Conservation (phyloP, 2,329 filamentous ascomycete species). For the Metarhizium guizhouense region DNA sequence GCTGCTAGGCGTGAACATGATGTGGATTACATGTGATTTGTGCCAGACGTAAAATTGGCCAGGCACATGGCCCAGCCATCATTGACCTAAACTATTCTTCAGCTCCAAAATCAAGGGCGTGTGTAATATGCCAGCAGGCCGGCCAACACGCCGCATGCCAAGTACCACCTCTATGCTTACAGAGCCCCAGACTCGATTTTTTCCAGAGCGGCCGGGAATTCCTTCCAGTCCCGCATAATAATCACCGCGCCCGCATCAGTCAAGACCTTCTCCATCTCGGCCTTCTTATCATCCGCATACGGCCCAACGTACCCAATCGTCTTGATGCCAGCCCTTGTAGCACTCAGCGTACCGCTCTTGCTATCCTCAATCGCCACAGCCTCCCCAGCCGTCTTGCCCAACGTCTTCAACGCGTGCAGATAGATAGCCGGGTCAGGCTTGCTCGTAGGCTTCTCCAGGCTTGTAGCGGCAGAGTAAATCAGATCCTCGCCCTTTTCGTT, state of each 20-base stretch:
- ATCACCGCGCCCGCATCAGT: slow-evolving; percentile 51
- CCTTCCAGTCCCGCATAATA: slow-evolving; percentile 52
- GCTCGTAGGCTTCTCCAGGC: slow-evolving; percentile 68
- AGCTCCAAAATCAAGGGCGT: not conserved
- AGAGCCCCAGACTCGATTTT: slow-evolving; percentile 35
- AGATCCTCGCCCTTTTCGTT: slow-evolving; percentile 40
- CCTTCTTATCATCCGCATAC: slow-evolving; percentile 53
- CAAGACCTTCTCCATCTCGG: slow-evolving; percentile 56
- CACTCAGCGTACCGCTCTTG: slow-evolving; percentile 72
- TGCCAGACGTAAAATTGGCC: not conserved
- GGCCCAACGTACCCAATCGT: slow-evolving; percentile 80
- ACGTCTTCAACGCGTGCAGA: slow-evolving; percentile 62
- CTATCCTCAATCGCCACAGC: slow-evolving; percentile 81
- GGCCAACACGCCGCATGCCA: not conserved
- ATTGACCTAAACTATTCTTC: not conserved
- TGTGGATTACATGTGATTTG: not conserved
- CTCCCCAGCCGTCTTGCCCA: slow-evolving; percentile 63
- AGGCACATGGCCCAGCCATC: not conserved
- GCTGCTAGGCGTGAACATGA: not conserved
- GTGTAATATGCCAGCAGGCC: not conserved
- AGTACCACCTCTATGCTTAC: slow-evolving; percentile 8
- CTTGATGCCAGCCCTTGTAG: slow-evolving; percentile 66
- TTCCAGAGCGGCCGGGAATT: slow-evolving; percentile 40
- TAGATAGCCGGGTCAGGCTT: slow-evolving; percentile 92
- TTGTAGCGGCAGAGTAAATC: slow-evolving; percentile 76